Evolutionary conservation across 1,284 basidiomycete species (phyloP).

Genomic region (Wallemia hederae): DNA sequence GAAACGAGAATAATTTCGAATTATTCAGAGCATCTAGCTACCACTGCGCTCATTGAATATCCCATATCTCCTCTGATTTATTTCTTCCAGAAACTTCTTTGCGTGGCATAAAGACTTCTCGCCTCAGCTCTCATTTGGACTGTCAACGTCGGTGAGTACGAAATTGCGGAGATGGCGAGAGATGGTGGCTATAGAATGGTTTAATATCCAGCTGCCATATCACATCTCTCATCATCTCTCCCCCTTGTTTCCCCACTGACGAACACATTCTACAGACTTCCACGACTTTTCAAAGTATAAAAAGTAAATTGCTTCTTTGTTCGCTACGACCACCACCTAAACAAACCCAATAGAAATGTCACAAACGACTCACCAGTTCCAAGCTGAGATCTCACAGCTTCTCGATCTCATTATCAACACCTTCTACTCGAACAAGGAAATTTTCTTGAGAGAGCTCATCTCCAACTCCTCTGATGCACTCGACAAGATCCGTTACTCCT

Average conservation of each 20-base stretch:
- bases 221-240: no score
- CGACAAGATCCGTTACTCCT: conserved; percentile 86
- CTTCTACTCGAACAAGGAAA: conserved; percentile 97
- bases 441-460: conserved; percentile 85
- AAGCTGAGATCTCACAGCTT: conserved; percentile 88
- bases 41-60: neutral
- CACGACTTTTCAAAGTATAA: neutral
- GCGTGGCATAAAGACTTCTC: neutral
- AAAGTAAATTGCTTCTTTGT: neutral
- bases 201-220: no score
- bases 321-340: neutral
- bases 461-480: conserved; percentile 78
- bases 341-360: neutral
- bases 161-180: neutral
- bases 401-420: conserved; percentile 33
- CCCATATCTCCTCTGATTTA: neutral
- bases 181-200: no score
- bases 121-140: neutral
- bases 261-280: neutral
- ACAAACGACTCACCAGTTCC: conserved; percentile 22
- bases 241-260: no score
- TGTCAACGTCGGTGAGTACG: neutral
- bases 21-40: neutral
- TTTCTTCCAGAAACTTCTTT: neutral
- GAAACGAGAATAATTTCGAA: neutral